These are phyloP conservation scores for Trametes elegans DNA, from an alignment of 768 basidiomycete species.

Conservation along the genomic window DNA sequence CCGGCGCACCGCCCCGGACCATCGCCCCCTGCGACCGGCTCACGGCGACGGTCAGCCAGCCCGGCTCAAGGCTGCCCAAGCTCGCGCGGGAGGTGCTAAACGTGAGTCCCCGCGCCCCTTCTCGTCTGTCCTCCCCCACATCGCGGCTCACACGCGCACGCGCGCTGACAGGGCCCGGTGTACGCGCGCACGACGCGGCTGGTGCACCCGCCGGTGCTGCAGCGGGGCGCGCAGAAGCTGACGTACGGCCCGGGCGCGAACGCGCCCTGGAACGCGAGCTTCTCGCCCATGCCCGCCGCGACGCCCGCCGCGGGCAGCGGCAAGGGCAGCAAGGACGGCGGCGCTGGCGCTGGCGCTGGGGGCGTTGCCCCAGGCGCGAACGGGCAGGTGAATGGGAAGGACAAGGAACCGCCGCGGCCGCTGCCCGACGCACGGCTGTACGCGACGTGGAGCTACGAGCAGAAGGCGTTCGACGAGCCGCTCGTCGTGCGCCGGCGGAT, in stretches of 20 bases:
- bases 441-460: slow-evolving; percentile 50
- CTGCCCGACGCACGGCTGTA: slow-evolving; percentile 49
- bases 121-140: no score
- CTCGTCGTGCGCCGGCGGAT: slow-evolving; percentile 31
- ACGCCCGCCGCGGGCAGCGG: slow-evolving; percentile 23
- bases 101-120: slow-evolving; percentile 48
- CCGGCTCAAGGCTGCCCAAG: slow-evolving; percentile 63
- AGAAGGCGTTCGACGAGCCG: slow-evolving; percentile 40
- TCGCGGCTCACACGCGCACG: background rate
- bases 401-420: slow-evolving; percentile 32
- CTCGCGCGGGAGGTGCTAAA: slow-evolving; percentile 66
- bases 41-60: slow-evolving; percentile 62
- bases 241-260: slow-evolving; percentile 39
- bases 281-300: slow-evolving; percentile 19
- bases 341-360: slow-evolving; percentile 18
- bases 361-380: slow-evolving; percentile 25
- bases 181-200: slow-evolving; percentile 62
- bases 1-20: slow-evolving; percentile 36
- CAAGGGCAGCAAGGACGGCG: slow-evolving; percentile 24
- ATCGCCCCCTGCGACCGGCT: slow-evolving; percentile 50
- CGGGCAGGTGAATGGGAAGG: slow-evolving; percentile 28
- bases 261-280: slow-evolving; percentile 46
- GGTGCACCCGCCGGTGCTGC: slow-evolving; percentile 61
- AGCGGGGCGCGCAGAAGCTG: slow-evolving; percentile 44
- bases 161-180: slow-evolving; percentile 44